Evolutionary conservation across 2,329 filamentous ascomycete species (phyloP).

Genomic region (Penicillium rolfsii): DNA sequence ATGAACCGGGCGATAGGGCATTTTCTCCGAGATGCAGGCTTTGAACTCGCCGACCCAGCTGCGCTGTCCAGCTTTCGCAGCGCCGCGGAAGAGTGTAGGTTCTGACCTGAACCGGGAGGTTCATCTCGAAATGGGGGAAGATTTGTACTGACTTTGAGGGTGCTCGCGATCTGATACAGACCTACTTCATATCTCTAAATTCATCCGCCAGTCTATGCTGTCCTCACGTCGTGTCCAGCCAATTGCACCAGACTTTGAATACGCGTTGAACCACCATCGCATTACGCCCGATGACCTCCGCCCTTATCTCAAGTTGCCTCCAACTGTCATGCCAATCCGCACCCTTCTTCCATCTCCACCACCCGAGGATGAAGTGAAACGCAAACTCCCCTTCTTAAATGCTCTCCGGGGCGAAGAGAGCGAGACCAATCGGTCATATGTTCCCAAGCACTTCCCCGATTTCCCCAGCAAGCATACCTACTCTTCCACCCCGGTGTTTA

Average conservation of each 20-base stretch:
- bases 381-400: slow-evolving; percentile 53
- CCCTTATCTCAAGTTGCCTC: slow-evolving; percentile 37
- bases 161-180: slow-evolving; percentile 44
- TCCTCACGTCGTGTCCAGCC: slow-evolving; percentile 59
- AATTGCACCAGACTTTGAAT: slow-evolving; percentile 63
- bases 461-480: slow-evolving; percentile 69
- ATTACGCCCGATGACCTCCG: slow-evolving; percentile 40
- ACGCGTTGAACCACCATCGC: slow-evolving; percentile 41
- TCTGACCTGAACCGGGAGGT: slow-evolving; percentile 1
- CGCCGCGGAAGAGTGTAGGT: slow-evolving; percentile 63
- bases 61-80: slow-evolving; percentile 61
- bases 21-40: slow-evolving; percentile 56
- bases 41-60: slow-evolving; percentile 57
- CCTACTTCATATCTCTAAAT: slow-evolving; percentile 57
- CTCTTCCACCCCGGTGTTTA: slow-evolving; percentile 62
- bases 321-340: slow-evolving; percentile 26
- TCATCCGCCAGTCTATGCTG: slow-evolving; percentile 62
- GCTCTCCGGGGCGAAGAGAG: slow-evolving; percentile 54
- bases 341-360: slow-evolving; percentile 46
- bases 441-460: slow-evolving; percentile 63
- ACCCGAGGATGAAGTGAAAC: slow-evolving; percentile 43
- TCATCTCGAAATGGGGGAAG: not conserved
- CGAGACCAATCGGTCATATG: slow-evolving; percentile 55
- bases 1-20: slow-evolving; percentile 59
- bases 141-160: slow-evolving; percentile 22